Conservation (phyloP, 83 land plant genomes). For the Thuja plicata region DNA sequence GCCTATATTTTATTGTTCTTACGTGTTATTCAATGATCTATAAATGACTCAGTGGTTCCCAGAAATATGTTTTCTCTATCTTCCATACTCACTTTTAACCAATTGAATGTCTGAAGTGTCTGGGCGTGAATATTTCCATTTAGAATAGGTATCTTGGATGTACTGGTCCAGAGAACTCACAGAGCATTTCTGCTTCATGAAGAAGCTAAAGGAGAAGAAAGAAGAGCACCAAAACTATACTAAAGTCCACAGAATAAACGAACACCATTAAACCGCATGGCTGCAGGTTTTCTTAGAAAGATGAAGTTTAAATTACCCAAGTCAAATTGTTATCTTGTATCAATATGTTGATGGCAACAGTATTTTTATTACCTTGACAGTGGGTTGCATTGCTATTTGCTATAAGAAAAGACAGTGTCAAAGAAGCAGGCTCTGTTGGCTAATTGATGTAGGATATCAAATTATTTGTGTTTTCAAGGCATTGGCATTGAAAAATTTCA, state of each 20-base stretch:
- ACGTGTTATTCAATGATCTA: neutral
- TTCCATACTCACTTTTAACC: neutral
- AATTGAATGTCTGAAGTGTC: neutral
- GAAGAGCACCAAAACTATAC: neutral
- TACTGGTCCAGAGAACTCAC: neutral
- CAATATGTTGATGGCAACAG: neutral
- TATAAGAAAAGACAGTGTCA: neutral
- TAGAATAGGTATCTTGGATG: neutral
- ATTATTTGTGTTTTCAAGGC: neutral
- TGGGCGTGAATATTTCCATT: neutral
- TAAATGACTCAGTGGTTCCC: neutral
- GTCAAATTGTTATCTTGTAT: neutral
- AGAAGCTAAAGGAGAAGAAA: neutral
- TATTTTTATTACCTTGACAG: neutral
- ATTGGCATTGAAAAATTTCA: neutral
- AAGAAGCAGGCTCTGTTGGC: neutral
- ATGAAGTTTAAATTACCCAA: neutral
- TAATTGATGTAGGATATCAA: neutral
- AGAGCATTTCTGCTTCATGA: neutral
- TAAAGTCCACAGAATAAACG: neutral
- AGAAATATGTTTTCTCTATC: neutral
- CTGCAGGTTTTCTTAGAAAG: neutral
- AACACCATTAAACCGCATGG: neutral
- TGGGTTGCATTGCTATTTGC: neutral
- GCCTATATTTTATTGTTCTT: neutral